These are phyloP conservation scores for Diddensiella santjacobensis DNA, from an alignment of 805 yeast genomes.

Conservation along the genomic window DNA sequence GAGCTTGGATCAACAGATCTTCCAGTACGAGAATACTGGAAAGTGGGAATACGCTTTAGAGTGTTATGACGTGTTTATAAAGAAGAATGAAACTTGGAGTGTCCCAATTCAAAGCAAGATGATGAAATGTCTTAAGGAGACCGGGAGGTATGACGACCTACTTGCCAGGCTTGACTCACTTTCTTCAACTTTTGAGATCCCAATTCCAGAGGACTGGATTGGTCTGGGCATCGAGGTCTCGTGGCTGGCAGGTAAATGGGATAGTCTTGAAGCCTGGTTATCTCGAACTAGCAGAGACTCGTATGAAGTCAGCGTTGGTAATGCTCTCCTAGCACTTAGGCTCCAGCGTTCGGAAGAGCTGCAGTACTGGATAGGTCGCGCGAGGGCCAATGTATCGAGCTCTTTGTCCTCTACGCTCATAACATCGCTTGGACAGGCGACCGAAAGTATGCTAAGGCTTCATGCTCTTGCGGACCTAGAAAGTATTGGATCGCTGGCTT, in stretches of 20 bases:
- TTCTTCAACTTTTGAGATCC: slow-evolving; percentile 14
- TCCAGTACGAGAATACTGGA: slow-evolving; percentile 77
- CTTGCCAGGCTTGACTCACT: slow-evolving; percentile 45
- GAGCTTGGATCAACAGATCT: slow-evolving; percentile 67
- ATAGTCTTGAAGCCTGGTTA: slow-evolving; percentile 56
- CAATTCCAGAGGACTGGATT: slow-evolving; percentile 53
- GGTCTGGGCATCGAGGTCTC: slow-evolving; percentile 73
- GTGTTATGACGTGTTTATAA: slow-evolving; percentile 67
- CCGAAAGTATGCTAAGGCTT: slow-evolving; percentile 47
- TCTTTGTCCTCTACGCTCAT: slow-evolving; percentile 49
- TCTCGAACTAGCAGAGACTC: slow-evolving; percentile 47
- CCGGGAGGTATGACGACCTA: slow-evolving; percentile 69
- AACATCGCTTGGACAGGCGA: slow-evolving; percentile 49
- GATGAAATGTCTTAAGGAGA: slow-evolving; percentile 67
- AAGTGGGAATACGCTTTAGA: slow-evolving; percentile 86
- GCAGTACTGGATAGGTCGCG: slow-evolving; percentile 42
- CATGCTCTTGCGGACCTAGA: slow-evolving; percentile 63
- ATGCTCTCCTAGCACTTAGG: slow-evolving; percentile 49
- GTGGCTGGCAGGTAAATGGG: slow-evolving; percentile 55
- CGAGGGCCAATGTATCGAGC: slow-evolving; percentile 57
- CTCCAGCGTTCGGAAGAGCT: slow-evolving; percentile 36
- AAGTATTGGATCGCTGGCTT: slow-evolving; percentile 32
- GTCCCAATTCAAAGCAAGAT: slow-evolving; percentile 45
- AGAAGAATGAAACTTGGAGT: slow-evolving; percentile 33
- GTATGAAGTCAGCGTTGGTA: slow-evolving; percentile 63